Evolutionary conservation across 805 yeast species (phyloP).

Genomic region (Zygosaccharomyces gambellarensis): DNA sequence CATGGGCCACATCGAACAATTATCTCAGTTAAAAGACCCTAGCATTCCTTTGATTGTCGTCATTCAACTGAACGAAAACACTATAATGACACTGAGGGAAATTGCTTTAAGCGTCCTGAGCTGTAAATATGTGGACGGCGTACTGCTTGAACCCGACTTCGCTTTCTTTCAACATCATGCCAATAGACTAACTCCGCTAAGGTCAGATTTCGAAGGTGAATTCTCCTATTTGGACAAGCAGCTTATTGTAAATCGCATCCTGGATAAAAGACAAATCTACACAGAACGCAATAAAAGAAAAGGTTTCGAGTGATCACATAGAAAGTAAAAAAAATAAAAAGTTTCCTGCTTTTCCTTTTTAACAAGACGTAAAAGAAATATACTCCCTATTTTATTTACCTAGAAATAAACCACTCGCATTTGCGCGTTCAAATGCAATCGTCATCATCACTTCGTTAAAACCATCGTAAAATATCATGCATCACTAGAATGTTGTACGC

Average conservation of each 20-base stretch:
- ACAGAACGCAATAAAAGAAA: slow-evolving; percentile 84
- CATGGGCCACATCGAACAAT: slow-evolving; percentile 83
- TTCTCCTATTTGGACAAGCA: slow-evolving; percentile 59
- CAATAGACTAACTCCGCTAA: slow-evolving; percentile 39
- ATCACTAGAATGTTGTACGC: slow-evolving; percentile 26
- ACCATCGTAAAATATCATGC: not conserved
- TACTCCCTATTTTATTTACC: not conserved
- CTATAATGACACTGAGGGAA: slow-evolving; percentile 85
- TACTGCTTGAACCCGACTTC: slow-evolving; percentile 44
- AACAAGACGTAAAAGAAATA: not conserved
- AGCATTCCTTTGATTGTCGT: slow-evolving; percentile 51
- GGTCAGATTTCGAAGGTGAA: slow-evolving; percentile 46
- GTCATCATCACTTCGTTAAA: not conserved
- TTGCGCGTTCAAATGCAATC: not conserved
- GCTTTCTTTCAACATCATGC: not conserved
- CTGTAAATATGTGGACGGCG: slow-evolving; percentile 76
- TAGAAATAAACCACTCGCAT: not conserved
- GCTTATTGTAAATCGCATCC: slow-evolving; percentile 70
- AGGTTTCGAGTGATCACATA: slow-evolving; percentile 46
- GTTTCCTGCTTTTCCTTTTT: not conserved
- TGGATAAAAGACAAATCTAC: slow-evolving; percentile 60
- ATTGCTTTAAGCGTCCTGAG: slow-evolving; percentile 84
- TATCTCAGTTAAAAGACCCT: slow-evolving; percentile 39
- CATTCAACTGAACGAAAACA: slow-evolving; percentile 59
- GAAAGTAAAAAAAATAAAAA: not conserved